Percentiles rank a stretch among this genome's conserved stretches.
Evolutionary conservation across 1,284 basidiomycete genomes (phyloP).

Genomic region (Rhodotorula sp.): DNA sequence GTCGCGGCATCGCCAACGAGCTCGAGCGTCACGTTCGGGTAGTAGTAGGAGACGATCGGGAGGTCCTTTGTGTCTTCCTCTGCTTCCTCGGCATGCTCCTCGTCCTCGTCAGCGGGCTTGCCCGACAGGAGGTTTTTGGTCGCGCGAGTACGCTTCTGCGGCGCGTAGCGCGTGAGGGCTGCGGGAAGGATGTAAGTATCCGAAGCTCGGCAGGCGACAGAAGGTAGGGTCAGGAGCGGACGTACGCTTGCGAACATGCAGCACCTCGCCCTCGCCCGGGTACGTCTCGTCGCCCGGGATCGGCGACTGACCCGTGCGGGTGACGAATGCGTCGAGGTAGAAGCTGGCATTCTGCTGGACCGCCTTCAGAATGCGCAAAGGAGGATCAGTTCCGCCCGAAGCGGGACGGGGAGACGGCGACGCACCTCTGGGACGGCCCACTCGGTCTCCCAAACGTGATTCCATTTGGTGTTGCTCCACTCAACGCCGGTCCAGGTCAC

Average conservation of each 20-base stretch:
- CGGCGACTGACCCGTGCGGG: slow-evolving; percentile 65
- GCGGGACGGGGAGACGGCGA: slow-evolving; percentile 54
- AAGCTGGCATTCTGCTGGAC: slow-evolving; percentile 72
- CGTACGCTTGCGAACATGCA: slow-evolving; percentile 69
- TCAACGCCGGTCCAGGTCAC: slow-evolving; percentile 80
- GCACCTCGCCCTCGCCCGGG: slow-evolving; percentile 63
- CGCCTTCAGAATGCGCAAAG: slow-evolving; percentile 26
- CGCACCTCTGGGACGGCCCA: slow-evolving; percentile 66
- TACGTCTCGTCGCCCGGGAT: slow-evolving; percentile 63
- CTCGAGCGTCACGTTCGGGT: slow-evolving; percentile 84
- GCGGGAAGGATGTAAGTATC: slow-evolving; percentile 48
- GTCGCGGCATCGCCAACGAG: slow-evolving; percentile 70
- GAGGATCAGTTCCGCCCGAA: slow-evolving; percentile 7
- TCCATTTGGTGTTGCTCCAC: slow-evolving; percentile 75
- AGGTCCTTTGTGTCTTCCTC: slow-evolving; percentile 48
- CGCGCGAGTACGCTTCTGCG: slow-evolving; percentile 71
- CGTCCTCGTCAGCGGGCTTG: slow-evolving; percentile 52
- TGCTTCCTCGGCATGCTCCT: slow-evolving; percentile 54
- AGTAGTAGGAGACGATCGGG: slow-evolving; percentile 74
- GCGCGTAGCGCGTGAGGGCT: slow-evolving; percentile 73
- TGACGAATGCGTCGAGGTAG: slow-evolving; percentile 77
- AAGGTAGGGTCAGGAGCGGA: too few species aligned
- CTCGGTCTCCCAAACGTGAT: slow-evolving; percentile 67
- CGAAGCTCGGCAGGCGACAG: not conserved
- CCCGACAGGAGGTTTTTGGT: slow-evolving; percentile 75